Percentiles rank a stretch among this genome's conserved stretches.
These are phyloP conservation scores for Globomyces sp. DNA, from an alignment of 371 early-diverging fungal species.

Conservation along the genomic window DNA sequence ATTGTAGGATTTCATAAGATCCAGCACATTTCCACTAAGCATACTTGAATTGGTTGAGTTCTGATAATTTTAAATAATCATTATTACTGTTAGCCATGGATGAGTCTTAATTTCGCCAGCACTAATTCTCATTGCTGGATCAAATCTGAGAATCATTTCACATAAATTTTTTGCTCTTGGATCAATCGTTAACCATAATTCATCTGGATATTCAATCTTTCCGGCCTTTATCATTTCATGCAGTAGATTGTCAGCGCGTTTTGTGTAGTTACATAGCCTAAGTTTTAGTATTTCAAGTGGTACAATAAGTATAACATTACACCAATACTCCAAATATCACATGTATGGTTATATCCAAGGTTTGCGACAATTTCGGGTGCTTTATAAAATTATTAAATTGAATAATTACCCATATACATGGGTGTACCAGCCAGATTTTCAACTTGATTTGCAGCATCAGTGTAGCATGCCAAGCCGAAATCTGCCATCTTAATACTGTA, in stretches of 20 bases:
- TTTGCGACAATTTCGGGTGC: conserved; percentile 46
- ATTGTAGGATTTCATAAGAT: conserved; percentile 42
- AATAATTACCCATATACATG: conserved; percentile 20
- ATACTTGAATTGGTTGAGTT: neutral
- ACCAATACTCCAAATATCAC: conserved; percentile 49
- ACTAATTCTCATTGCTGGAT: conserved; percentile 45
- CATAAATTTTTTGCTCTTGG: conserved; percentile 33
- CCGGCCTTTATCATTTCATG: conserved; percentile 35
- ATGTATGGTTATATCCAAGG: conserved; percentile 40
- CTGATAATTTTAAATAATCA: neutral
- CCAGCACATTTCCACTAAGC: conserved; percentile 33
- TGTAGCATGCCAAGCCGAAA: conserved; percentile 16
- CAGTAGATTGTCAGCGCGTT: conserved; percentile 28
- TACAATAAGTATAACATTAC: conserved; percentile 44
- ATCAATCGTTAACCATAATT: conserved; percentile 29
- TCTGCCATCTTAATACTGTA: conserved; percentile 15
- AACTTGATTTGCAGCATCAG: conserved; percentile 7
- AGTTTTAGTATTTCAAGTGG: neutral
- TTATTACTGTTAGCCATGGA: conserved; percentile 38
- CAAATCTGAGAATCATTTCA: conserved; percentile 35
- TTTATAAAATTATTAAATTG: conserved; percentile 1
- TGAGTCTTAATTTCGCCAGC: conserved; percentile 40
- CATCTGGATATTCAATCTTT: conserved; percentile 38
- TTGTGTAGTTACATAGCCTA: conserved; percentile 34
- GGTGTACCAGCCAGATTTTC: conserved; percentile 21